Percentiles rank a stretch among this genome's conserved stretches.
phyloP scores from a whole-genome alignment of 2,329 filamentous ascomycete species.

The Macroventuria anomochaeta region DNA sequence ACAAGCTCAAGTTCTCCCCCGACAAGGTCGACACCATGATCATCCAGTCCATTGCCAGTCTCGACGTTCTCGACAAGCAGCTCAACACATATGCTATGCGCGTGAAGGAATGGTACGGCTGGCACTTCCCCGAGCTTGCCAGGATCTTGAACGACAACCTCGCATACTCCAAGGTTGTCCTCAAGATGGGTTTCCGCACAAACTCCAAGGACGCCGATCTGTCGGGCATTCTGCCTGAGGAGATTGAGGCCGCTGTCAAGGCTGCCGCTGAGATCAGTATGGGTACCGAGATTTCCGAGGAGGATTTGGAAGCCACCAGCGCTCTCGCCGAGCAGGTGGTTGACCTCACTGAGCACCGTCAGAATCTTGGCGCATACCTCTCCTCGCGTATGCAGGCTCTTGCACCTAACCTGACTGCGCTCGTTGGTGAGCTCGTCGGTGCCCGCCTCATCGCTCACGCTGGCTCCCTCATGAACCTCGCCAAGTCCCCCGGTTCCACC shows the following conservation, averaged over 20 bases:
- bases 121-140: constrained; percentile 98
- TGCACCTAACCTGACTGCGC: constrained; percentile 90
- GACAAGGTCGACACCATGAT: constrained; percentile 99
- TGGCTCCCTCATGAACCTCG: constrained; percentile 90
- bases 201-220: constrained; percentile 79
- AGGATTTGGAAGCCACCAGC: constrained; percentile 92
- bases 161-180: constrained; percentile 80
- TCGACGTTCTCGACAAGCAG: constrained; percentile 98
- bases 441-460: constrained; percentile 94
- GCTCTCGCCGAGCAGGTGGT: constrained; percentile 93
- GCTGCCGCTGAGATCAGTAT: constrained; percentile 95
- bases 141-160: constrained; percentile 88
- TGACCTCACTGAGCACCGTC: constrained; percentile 79
- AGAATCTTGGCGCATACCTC: constrained; percentile 86
- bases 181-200: constrained; percentile 86
- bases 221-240: constrained; percentile 83
- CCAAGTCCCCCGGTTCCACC: constrained; percentile 93
- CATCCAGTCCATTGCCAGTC: constrained; percentile 85
- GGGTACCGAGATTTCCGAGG: constrained; percentile 94
- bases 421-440: constrained; percentile 92
- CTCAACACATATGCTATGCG: constrained; percentile 98
- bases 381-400: constrained; percentile 95
- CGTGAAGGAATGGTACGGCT: constrained; percentile 99
- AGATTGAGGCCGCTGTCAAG: constrained; percentile 91
- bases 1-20: constrained; percentile 98